Conservation (phyloP, 73 alveolate species). For the Blepharisma japonicum region DNA sequence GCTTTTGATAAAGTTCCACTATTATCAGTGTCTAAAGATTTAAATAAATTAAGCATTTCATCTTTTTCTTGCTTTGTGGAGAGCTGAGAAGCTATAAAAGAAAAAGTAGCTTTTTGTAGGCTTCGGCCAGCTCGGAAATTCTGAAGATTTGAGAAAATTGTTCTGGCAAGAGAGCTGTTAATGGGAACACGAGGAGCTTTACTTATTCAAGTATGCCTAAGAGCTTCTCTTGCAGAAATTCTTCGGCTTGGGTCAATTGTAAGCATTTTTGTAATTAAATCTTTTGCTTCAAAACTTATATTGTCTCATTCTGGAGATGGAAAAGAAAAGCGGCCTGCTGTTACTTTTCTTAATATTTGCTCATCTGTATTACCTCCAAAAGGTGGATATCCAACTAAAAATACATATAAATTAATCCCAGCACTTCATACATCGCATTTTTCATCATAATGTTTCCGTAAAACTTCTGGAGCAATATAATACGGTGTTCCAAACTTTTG, state of each 20-base stretch:
- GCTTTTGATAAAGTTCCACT: slow-evolving; percentile 57
- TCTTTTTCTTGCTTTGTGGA: slow-evolving; percentile 58
- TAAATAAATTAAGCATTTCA: slow-evolving; percentile 50
- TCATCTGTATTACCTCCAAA: slow-evolving; percentile 62
- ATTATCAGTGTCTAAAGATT: slow-evolving; percentile 49
- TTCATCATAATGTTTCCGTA: slow-evolving; percentile 54
- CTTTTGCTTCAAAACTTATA: slow-evolving; percentile 49
- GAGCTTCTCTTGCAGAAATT: slow-evolving; percentile 44
- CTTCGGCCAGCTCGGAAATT: slow-evolving; percentile 13
- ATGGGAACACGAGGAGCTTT: slow-evolving; percentile 10
- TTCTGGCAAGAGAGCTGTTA: slow-evolving; percentile 1
- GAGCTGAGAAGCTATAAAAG: slow-evolving; percentile 57
- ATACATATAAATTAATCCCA: slow-evolving; percentile 63
- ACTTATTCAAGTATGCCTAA: slow-evolving; percentile 43
- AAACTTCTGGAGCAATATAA: slow-evolving; percentile 77
- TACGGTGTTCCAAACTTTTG: slow-evolving; percentile 58
- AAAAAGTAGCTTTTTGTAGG: slow-evolving; percentile 32
- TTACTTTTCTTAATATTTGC: slow-evolving; percentile 44
- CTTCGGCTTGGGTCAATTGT: slow-evolving; percentile 38
- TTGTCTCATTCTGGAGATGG: slow-evolving; percentile 50
- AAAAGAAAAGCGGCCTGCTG: slow-evolving; percentile 50
- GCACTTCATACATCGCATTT: slow-evolving; percentile 74
- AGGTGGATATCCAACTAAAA: slow-evolving; percentile 71
- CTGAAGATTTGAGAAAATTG: slow-evolving; percentile 2
- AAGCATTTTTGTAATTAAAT: slow-evolving; percentile 51